Base-by-base conservation (phyloP, 148 eudicot species). In the Rhododendron griersonianum region DNA sequence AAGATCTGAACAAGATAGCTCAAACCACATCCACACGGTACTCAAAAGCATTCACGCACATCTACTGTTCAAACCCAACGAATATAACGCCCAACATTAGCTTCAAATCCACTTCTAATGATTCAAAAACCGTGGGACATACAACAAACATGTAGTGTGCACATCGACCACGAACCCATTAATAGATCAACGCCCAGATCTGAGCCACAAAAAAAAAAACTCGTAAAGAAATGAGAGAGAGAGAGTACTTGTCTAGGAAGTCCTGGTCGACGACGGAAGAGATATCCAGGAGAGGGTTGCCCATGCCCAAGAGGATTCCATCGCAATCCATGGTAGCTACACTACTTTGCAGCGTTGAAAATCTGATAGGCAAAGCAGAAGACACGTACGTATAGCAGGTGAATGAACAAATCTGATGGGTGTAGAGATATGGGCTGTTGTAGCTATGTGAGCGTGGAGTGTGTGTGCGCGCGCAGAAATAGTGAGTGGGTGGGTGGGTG, bases 261-360 rank as follows among this genome's bases (percentile, higher is more conserved):
- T 81, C 92, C 11, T 91, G 89, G 59, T 95, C 96, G 57, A 95
- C 96, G n/a, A 92, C 95, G 3, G 95, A 92, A 9, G 95, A 93
- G 88, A 95, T 86, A 15, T 86, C 88, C 41, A 86, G 80, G 76
- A 86, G 88, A 4, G 88, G 88, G 69, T 86, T 86, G 15, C 88
- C 88, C 88, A 86, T 86, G 37, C 88, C 88, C 47, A 86, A 82
- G 4, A 86, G 59, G 41, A 86, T 82, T 19, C 88, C 88, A n/a
- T 86, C 85, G 69, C 5, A 81, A 28, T 10, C 85, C 88, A 86
- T 86, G 10, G 80, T 79, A n/a, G 75, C 44, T 9, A 19, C 25
- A 51, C 55, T 59, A 21, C 3, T 9, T 71, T 33, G 79, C n/a
- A 85, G 81, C 21, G 28, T 19, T 11, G 53, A 78, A 41, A 78